Evolutionary conservation across 495 filamentous ascomycete genomes (phyloP).

Genomic region (Penicillium flavigenum): DNA sequence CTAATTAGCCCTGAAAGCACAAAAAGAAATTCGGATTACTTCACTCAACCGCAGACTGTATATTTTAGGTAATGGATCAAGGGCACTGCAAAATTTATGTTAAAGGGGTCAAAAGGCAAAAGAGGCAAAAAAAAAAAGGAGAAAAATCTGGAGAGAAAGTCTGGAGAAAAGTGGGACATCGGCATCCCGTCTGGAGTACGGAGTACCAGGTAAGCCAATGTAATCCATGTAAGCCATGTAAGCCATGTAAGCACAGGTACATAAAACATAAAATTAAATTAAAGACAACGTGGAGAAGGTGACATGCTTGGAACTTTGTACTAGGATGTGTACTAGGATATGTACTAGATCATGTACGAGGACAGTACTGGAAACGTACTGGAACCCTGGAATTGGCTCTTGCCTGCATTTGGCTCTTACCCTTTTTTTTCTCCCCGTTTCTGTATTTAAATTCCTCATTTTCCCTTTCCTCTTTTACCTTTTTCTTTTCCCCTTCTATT

Average conservation of each 20-base stretch:
- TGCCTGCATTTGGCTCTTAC: conserved; percentile 7
- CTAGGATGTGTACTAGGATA: background rate
- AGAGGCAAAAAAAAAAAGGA: background rate
- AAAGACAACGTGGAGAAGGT: background rate
- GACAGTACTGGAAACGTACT: background rate
- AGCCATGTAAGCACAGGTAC: background rate
- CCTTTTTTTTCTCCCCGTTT: conserved; percentile 11
- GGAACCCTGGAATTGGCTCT: background rate
- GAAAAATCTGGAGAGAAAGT: background rate
- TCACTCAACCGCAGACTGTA: too few relatives aligned
- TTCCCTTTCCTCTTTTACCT: conserved; percentile 16
- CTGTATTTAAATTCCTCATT: conserved; percentile 8
- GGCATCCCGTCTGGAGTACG: background rate
- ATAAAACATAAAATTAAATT: background rate
- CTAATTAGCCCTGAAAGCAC: background rate
- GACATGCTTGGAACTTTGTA: conserved; percentile 3
- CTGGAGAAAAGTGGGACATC: background rate
- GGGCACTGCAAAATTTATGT: too few relatives aligned
- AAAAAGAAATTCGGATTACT: too few relatives aligned
- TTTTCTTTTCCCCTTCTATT: conserved; percentile 8
- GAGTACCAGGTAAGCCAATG: too few relatives aligned
- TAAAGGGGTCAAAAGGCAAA: too few relatives aligned
- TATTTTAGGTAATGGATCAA: too few relatives aligned
- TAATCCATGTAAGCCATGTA: too few relatives aligned
- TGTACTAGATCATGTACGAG: background rate